A percentile compares a stretch with the other conserved stretches of the same genome.
Evolutionary conservation across 2,329 filamentous ascomycete species (phyloP).

Genomic region (Ustilaginoidea virens): DNA sequence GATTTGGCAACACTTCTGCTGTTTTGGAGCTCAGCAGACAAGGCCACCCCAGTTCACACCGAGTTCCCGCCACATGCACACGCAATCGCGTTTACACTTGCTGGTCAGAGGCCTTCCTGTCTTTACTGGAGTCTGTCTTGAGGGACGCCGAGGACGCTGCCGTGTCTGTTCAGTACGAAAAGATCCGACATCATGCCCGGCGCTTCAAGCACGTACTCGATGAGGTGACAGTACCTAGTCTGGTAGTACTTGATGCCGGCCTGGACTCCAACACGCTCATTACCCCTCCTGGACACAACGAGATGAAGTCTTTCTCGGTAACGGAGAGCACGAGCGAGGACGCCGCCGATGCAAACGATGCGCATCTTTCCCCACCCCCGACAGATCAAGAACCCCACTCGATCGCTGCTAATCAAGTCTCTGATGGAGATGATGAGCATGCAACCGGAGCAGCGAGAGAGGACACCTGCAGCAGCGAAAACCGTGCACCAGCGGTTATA

Average conservation of each 20-base stretch:
- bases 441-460: too few relatives aligned
- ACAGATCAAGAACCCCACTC: too few relatives aligned
- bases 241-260: conserved; percentile 39
- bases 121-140: conserved; percentile 38
- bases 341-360: too few relatives aligned
- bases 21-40: too few relatives aligned
- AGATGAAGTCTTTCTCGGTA: too few relatives aligned
- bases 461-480: too few relatives aligned
- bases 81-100: conserved; percentile 13
- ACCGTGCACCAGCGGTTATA: conserved; percentile 1
- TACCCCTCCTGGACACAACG: neutral
- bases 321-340: too few relatives aligned
- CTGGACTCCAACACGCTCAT: conserved; percentile 36
- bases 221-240: conserved; percentile 30
- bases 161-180: conserved; percentile 40
- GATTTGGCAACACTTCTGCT: conserved; percentile 26
- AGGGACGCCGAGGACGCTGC: conserved; percentile 45
- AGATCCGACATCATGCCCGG: conserved; percentile 35
- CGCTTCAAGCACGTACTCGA: conserved; percentile 35
- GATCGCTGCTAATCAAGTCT: too few relatives aligned
- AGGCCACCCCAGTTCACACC: too few relatives aligned
- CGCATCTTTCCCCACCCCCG: too few relatives aligned
- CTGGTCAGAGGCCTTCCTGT: conserved; percentile 43
- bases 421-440: too few relatives aligned
- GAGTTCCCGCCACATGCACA: too few relatives aligned